phyloP scores from a whole-genome alignment of 2,329 filamentous ascomycete species.

The Claviceps cyperi region DNA sequence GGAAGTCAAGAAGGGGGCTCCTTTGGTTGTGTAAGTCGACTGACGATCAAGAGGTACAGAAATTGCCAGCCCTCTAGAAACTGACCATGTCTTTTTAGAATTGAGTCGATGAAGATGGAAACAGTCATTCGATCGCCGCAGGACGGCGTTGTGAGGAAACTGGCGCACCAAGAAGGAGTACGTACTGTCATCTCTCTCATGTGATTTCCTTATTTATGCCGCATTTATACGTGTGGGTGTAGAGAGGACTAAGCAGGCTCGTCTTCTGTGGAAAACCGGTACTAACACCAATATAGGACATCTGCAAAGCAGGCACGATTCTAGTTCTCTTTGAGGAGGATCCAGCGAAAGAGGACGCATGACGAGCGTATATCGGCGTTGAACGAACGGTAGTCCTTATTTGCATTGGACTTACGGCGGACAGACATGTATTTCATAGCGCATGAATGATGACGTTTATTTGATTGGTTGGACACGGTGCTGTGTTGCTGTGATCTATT shows the following conservation, averaged over 20 bases:
- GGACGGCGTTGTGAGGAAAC: conserved; percentile 53
- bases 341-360: conserved; percentile 15
- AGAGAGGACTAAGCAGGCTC: background rate
- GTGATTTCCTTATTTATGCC: no score
- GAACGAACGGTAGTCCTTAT: background rate
- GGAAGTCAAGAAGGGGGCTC: conserved; percentile 68
- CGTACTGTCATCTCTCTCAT: conserved; percentile 17
- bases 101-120: conserved; percentile 87
- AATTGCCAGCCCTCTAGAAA: background rate
- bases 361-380: conserved; percentile 3
- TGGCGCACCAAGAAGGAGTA: conserved; percentile 63
- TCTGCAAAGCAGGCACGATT: conserved; percentile 63
- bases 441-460: conserved; percentile 1
- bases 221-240: no score
- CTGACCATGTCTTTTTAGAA: conserved; percentile 25
- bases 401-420: conserved; percentile 6
- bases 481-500: background rate
- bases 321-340: conserved; percentile 57
- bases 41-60: no score
- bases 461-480: background rate
- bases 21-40: conserved; percentile 60
- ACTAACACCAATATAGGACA: conserved; percentile 36
- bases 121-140: conserved; percentile 69
- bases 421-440: background rate
- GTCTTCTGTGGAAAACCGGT: background rate